A percentile compares a stretch with the other conserved stretches of the same genome.
phyloP scores from a whole-genome alignment of 768 basidiomycete genomes.

The Russula compacta region DNA sequence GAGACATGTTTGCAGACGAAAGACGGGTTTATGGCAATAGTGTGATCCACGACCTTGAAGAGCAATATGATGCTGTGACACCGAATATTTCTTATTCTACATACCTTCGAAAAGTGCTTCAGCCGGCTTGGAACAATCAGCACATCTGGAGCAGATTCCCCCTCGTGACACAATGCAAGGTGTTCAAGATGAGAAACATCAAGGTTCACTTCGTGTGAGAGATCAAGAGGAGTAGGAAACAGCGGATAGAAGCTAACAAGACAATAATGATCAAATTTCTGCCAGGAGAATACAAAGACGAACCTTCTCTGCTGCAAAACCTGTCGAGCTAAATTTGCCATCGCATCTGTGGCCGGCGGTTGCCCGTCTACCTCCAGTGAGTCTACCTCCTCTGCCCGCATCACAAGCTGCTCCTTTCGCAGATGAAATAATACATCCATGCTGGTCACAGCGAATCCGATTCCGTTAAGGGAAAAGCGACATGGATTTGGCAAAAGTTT shows the following conservation, averaged over 20 bases:
- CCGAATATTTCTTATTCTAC: slow-evolving; percentile 38
- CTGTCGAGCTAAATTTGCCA: slow-evolving; percentile 72
- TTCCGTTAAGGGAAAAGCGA: slow-evolving; percentile 74
- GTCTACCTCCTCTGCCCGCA: slow-evolving; percentile 54
- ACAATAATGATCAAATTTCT: not conserved
- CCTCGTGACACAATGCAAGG: slow-evolving; percentile 29
- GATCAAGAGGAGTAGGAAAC: slow-evolving; percentile 75
- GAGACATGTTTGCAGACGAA: slow-evolving; percentile 56
- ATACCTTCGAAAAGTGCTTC: slow-evolving; percentile 84
- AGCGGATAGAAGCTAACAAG: slow-evolving; percentile 81
- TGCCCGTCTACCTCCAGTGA: slow-evolving; percentile 32
- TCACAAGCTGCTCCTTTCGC: slow-evolving; percentile 71
- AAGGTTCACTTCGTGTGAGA: slow-evolving; percentile 76
- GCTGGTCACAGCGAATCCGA: slow-evolving; percentile 72
- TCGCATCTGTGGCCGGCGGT: slow-evolving; percentile 52
- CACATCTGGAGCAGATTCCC: slow-evolving; percentile 61
- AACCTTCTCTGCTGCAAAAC: slow-evolving; percentile 84
- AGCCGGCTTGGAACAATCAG: slow-evolving; percentile 81
- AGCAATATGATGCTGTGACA: slow-evolving; percentile 22
- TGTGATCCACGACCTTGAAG: slow-evolving; percentile 65
- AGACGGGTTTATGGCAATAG: slow-evolving; percentile 80
- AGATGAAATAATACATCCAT: slow-evolving; percentile 88
- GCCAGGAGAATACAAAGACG: slow-evolving; percentile 6
- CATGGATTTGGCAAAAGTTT: slow-evolving; percentile 80
- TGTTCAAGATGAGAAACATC: slow-evolving; percentile 71